Conservation (phyloP, 176 grass and related monocot genomes). For the Lolium perenne region DNA sequence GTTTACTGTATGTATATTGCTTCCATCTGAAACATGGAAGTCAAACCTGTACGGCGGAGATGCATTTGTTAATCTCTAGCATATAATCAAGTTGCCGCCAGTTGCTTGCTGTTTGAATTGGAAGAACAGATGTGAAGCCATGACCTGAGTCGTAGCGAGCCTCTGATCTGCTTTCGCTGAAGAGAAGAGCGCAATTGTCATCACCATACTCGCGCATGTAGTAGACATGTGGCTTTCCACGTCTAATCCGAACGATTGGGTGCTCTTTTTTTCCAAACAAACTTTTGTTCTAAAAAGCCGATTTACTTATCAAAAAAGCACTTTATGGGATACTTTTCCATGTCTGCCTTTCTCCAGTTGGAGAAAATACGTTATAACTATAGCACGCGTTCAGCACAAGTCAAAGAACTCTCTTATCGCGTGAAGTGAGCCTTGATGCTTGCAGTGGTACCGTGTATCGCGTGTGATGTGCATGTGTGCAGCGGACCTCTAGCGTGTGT, state of each 20-base stretch:
- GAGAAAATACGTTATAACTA: neutral
- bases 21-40: neutral
- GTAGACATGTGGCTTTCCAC: neutral
- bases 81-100: neutral
- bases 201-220: neutral
- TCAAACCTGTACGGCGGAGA: neutral
- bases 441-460: too few species aligned
- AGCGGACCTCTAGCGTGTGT: too few species aligned
- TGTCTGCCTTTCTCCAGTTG: neutral
- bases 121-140: neutral
- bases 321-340: neutral
- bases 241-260: neutral
- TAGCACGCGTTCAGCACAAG: neutral
- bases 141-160: neutral
- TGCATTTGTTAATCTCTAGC: neutral
- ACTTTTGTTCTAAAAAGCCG: neutral
- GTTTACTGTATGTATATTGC: neutral
- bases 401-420: neutral
- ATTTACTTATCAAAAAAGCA: neutral
- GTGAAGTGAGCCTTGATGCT: too few species aligned
- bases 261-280: neutral
- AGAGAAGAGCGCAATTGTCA: neutral
- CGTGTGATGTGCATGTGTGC: too few species aligned
- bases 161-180: neutral
- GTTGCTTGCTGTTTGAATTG: neutral